These are phyloP conservation scores for Monoraphidium neglectum DNA, from an alignment of 139 green algal genomes.

Conservation along the genomic window DNA sequence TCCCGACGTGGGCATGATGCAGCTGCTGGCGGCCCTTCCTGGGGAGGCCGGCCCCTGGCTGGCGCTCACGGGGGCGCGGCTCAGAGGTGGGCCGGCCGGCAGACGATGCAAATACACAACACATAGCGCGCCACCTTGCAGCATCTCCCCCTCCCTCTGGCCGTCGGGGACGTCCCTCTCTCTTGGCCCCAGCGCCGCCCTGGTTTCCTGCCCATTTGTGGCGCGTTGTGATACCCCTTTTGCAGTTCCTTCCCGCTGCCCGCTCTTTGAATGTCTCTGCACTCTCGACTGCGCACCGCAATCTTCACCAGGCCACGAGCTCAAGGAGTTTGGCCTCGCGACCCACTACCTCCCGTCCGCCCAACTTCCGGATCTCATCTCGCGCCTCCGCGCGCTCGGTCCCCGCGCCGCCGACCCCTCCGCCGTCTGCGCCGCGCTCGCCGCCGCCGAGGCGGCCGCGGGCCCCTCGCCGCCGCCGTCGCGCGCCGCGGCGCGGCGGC, in stretches of 20 bases:
- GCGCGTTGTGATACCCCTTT: too few species aligned
- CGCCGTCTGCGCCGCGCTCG: slow-evolving; percentile 16
- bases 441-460: slow-evolving; percentile 1
- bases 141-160: too few species aligned
- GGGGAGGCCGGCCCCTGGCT: slow-evolving; percentile 77
- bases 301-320: slow-evolving; percentile 51
- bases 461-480: too few species aligned
- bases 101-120: too few species aligned
- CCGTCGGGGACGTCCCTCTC: too few species aligned
- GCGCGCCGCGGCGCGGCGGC: too few species aligned
- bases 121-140: too few species aligned
- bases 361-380: slow-evolving; percentile 49
- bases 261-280: too few species aligned
- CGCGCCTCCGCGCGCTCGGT: slow-evolving; percentile 36
- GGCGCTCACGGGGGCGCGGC: slow-evolving; percentile 75
- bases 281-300: too few species aligned
- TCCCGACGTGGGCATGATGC: slow-evolving; percentile 85
- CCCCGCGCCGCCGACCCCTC: slow-evolving; percentile 4
- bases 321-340: slow-evolving; percentile 74
- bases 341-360: slow-evolving; percentile 83
- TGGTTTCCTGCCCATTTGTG: too few species aligned
- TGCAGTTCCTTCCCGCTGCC: too few species aligned
- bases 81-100: slow-evolving; percentile 73
- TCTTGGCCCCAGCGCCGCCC: too few species aligned
- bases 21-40: slow-evolving; percentile 40